Base-by-base conservation (phyloP, 139 green algal species). In the Auxenochlorella protothecoides region DNA sequence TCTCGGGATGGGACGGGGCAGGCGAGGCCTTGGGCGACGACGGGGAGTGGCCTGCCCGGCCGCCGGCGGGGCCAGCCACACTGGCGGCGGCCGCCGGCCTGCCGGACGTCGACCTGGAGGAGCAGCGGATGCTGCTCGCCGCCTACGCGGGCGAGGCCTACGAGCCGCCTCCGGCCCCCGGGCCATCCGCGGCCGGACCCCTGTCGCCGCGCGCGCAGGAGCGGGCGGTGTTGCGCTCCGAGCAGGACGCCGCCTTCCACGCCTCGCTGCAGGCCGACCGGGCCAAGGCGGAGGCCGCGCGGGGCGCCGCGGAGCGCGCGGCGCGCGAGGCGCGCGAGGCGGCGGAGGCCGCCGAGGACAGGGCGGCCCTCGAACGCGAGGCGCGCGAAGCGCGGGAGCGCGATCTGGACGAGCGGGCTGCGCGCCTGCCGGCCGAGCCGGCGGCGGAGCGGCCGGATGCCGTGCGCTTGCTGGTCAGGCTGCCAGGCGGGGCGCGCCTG, bases 401-500 rank as follows among this genome's bases (percentile, higher is more conserved):
- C 10, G 57, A 57, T 55, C 68, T 82, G 16, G 16, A n/a, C 53
- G 62, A 59, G 55, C 76, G 76, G 65, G 15, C 55, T 51, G 73
- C 69, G 6, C 54, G 51, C 53, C 75, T 92, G 63, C 79, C 83
- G 2, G 5, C 72, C 10, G 87, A 92, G 83, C 87, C 87, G 44
- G 53, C 54, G 6, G 63, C 71, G 8, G 77, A 74, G 3, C 68
- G 81, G 8, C 2, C 66, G 5, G 84, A 80, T 2, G 70, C 64
- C 0, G 53, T 93, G 5, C 74, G 68, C 3, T 13, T 92, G 55
- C 70, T 86, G 59, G 78, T 93, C 14, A 80, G 88, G 16, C 61
- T 92, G 76, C 88, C 87, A 6, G 73, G 83, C 60, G 89, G 89
- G 54, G 80, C 60, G 53, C 75, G 89, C 54, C 76, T 85, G 59